Percentiles rank a stretch among this genome's conserved stretches.
Conservation (phyloP, 1,139 yeast genomes). For the Torulaspora pretoriensis region DNA sequence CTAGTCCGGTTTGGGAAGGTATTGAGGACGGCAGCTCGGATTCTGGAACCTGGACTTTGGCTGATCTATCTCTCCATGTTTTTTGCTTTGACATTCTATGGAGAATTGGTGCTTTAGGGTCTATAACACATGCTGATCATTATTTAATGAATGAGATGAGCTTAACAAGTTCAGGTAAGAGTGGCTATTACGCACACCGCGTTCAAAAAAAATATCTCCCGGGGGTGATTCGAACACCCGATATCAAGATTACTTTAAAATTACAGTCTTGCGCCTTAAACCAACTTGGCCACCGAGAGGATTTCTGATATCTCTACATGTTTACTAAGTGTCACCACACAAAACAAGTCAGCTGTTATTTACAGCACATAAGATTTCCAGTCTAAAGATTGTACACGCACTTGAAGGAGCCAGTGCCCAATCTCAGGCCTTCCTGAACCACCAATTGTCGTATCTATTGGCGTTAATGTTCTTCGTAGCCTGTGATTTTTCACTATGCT, state of each 20-base stretch:
- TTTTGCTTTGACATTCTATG: conserved; percentile 6
- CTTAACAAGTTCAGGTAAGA: neutral
- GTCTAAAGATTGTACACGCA: no score
- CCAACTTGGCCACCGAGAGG: conserved; percentile 22
- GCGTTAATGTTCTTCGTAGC: neutral
- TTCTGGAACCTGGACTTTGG: conserved; percentile 72
- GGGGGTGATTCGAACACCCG: conserved; percentile 23
- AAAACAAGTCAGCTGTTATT: neutral
- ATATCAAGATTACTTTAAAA: conserved; percentile 17
- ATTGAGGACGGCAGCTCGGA: conserved; percentile 55
- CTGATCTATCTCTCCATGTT: conserved; percentile 41
- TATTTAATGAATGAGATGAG: neutral
- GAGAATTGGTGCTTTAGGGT: neutral
- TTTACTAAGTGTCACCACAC: neutral
- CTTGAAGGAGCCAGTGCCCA: no score
- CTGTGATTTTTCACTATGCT: neutral
- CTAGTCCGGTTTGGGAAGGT: conserved; percentile 77
- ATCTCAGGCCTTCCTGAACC: no score
- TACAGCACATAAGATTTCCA: no score
- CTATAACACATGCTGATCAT: neutral
- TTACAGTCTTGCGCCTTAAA: conserved; percentile 22
- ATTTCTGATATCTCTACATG: no score
- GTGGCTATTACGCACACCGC: neutral
- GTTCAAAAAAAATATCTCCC: conserved; percentile 16
- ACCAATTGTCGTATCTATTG: no score